Evolutionary conservation across 2,329 filamentous ascomycete genomes (phyloP), one percentile per base, ranked within the genome.

Genomic region (Neofusicoccum parvum): DNA sequence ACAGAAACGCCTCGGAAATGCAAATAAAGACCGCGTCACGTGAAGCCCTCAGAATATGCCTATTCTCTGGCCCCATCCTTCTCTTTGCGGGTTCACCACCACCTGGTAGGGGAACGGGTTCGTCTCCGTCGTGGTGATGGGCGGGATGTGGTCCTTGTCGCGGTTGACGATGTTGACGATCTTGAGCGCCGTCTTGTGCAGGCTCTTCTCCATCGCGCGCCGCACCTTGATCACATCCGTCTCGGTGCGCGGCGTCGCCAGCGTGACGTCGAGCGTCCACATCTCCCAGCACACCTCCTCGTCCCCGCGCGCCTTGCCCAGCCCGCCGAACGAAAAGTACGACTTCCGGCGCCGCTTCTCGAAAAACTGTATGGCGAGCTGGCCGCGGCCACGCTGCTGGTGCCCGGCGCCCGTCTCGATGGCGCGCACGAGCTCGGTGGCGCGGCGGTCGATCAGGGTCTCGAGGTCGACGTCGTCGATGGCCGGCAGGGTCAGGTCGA

Each of bases 41-140:
- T 37, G 62, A 10, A 27, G 10, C 20, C 27, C 5, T 65, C 56
- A 65, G 76, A 91, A 92, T 67, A 92, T 87, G 32, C 92, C 90
- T 80, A 94, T 92, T 45, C 91, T 85, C 65, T 89, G 87, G 56
- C 91, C 88, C 92, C 92, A 94, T 60, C 89, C 86, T 68, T 91
- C 89, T 67, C 89, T 85, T 73, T 92, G 92, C 65, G 92, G 92
- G 74, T 96, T 95, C 66, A 98, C 88, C 67, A 90, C 86, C 74
- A 98, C 96, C 78, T 94, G 90, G 79, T 96, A 98, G 0, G 94
- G 94, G 74, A 98, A 99, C 0, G 95, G 94, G 76, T 98, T 98
- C 54, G 91, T 84, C 68, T 94, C 92, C 74, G 89, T 93, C 23
- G 93, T 95, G 9, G 93, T 97, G 72, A 98, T 98, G 59, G 94